Conservation (phyloP, 1,284 basidiomycete genomes). For the Pholiota adiposa region DNA sequence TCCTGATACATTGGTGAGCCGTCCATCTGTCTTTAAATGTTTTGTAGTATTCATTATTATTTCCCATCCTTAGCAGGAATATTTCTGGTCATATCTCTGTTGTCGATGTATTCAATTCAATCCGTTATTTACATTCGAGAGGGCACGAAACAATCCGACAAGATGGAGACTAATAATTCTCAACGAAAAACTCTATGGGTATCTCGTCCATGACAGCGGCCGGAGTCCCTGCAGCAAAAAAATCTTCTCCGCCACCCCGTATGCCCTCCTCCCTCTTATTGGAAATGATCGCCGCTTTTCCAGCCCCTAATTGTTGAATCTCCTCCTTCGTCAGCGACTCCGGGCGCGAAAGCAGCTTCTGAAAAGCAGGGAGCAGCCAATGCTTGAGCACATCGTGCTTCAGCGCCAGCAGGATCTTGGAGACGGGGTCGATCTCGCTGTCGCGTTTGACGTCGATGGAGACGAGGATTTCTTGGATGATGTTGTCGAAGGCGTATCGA, state of each 20-base stretch:
- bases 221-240: background rate
- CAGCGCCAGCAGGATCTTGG: background rate
- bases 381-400: conserved; percentile 1
- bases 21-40: background rate
- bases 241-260: background rate
- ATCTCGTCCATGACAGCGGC: background rate
- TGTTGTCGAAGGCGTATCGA: background rate
- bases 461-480: background rate
- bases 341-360: background rate
- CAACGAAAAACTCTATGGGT: background rate
- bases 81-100: no score
- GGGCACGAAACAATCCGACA: no score
- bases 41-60: background rate
- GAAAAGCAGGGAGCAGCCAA: conserved; percentile 1
- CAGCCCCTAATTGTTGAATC: background rate
- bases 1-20: background rate
- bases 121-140: no score
- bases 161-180: background rate
- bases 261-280: background rate
- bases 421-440: background rate
- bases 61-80: no score
- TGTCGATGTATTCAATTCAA: no score
- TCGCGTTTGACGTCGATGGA: background rate
- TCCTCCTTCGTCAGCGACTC: conserved; percentile 1
- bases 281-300: background rate